Evolutionary conservation across 2,329 filamentous ascomycete genomes (phyloP).

Genomic region (Sclerotinia subarctica): DNA sequence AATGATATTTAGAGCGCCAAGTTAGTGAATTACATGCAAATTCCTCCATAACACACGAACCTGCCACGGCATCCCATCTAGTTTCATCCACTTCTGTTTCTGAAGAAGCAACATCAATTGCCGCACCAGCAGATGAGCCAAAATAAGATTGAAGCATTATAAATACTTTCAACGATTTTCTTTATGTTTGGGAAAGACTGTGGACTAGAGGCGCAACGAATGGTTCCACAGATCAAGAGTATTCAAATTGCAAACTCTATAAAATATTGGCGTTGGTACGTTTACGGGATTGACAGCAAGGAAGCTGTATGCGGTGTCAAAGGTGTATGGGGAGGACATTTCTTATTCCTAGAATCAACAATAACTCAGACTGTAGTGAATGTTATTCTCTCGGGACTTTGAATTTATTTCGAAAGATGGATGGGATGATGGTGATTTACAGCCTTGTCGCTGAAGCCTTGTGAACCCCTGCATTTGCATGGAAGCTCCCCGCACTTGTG

Average conservation of each 20-base stretch:
- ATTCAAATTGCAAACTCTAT: constrained; percentile 14
- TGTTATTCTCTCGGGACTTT: not conserved
- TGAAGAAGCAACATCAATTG: constrained; percentile 26
- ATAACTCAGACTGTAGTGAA: not conserved
- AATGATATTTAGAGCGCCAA: constrained; percentile 32
- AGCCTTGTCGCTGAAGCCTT: constrained; percentile 18
- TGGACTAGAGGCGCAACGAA: constrained; percentile 5
- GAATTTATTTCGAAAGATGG: not conserved
- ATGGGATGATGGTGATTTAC: not conserved
- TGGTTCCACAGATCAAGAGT: constrained; percentile 8
- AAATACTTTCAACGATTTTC: not conserved
- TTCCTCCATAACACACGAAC: constrained; percentile 36
- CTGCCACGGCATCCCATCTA: constrained; percentile 35
- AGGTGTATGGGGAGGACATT: not conserved
- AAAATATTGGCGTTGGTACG: constrained; percentile 3
- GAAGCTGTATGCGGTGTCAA: constrained; percentile 9
- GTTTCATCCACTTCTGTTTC: constrained; percentile 35
- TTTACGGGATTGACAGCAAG: not conserved
- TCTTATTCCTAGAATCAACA: constrained; percentile 14
- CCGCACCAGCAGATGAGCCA: constrained; percentile 17
- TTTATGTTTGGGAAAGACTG: constrained; percentile 5
- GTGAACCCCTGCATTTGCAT: constrained; percentile 17
- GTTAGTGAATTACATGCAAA: constrained; percentile 34
- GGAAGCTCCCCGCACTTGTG: constrained; percentile 3
- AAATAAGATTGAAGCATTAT: constrained; percentile 25